phyloP scores from a whole-genome alignment of 23 red algal species.

The Gracilaria domingensis region DNA sequence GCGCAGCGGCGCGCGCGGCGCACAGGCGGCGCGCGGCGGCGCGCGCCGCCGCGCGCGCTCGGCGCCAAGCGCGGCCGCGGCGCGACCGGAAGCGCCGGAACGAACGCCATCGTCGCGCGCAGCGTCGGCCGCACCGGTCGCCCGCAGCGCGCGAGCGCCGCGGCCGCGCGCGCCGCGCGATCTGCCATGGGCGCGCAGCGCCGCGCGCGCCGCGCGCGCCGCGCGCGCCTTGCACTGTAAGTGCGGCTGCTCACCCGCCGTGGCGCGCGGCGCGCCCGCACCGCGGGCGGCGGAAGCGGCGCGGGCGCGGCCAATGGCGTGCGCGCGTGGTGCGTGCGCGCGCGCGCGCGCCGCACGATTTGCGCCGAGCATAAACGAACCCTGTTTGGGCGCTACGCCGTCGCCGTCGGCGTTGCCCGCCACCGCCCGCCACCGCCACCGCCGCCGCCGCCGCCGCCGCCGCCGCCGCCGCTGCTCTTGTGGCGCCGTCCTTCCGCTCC shows the following conservation, averaged over 20 bases:
- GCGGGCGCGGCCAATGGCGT: neutral
- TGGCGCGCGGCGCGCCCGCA: too few relatives aligned
- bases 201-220: too few relatives aligned
- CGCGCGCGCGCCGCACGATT: slow-evolving; percentile 2
- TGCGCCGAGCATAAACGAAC: neutral
- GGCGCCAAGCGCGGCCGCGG: neutral
- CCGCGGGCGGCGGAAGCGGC: neutral
- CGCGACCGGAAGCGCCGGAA: neutral
- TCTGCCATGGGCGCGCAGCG: neutral
- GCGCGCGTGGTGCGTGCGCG: neutral
- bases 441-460: neutral
- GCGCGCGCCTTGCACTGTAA: neutral
- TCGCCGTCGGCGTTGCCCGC: neutral
- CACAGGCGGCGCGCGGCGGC: neutral
- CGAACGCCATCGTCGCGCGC: neutral
- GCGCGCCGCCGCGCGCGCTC: neutral
- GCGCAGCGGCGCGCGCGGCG: neutral
- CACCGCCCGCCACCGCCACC: too few relatives aligned
- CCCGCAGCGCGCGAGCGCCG: too few relatives aligned
- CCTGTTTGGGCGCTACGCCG: too few relatives aligned
- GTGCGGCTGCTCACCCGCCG: too few relatives aligned
- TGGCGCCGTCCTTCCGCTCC: too few relatives aligned
- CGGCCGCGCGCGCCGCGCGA: too few relatives aligned
- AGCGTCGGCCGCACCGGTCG: too few relatives aligned
- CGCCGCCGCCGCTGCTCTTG: neutral